These are phyloP conservation scores for Hyphopichia buzzinii DNA, from an alignment of 1,139 yeast genomes.

Conservation along the genomic window DNA sequence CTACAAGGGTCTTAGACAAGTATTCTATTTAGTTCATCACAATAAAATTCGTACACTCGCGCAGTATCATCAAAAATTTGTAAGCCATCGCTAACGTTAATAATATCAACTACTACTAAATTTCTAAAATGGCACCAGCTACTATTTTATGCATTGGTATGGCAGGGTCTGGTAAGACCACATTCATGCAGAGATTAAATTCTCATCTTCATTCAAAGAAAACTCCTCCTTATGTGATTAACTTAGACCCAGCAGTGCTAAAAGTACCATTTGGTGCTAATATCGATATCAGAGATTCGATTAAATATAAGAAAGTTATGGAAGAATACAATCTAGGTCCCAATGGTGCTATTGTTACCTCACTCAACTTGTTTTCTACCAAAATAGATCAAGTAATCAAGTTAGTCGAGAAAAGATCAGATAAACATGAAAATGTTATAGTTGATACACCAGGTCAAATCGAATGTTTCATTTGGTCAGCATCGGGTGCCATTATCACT, in stretches of 20 bases:
- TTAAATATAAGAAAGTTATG: slow-evolving; percentile 95
- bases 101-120: not conserved
- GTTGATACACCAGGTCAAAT: slow-evolving; percentile 99
- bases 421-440: slow-evolving; percentile 65
- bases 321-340: slow-evolving; percentile 91
- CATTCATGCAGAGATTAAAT: slow-evolving; percentile 93
- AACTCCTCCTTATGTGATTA: slow-evolving; percentile 84
- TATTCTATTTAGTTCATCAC: slow-evolving; percentile 5
- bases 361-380: slow-evolving; percentile 86
- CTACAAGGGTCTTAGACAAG: slow-evolving; percentile 52
- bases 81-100: not conserved
- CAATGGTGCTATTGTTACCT: slow-evolving; percentile 97
- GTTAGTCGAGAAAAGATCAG: slow-evolving; percentile 78
- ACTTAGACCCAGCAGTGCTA: slow-evolving; percentile 93
- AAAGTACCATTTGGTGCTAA: slow-evolving; percentile 91
- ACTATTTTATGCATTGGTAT: slow-evolving; percentile 86
- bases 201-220: slow-evolving; percentile 76
- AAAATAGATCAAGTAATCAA: slow-evolving; percentile 93
- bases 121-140: slow-evolving; percentile 32
- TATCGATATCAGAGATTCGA: slow-evolving; percentile 94
- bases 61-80: slow-evolving; percentile 2
- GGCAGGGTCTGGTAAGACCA: slow-evolving; percentile 99
- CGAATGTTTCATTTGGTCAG: slow-evolving; percentile 96
- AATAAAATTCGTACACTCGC: slow-evolving; percentile 1
- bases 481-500: slow-evolving; percentile 93